Evolutionary conservation across 208 protist species (phyloP), one percentile per base, ranked within the genome.

Genomic region (Trypanosoma scelopori): DNA sequence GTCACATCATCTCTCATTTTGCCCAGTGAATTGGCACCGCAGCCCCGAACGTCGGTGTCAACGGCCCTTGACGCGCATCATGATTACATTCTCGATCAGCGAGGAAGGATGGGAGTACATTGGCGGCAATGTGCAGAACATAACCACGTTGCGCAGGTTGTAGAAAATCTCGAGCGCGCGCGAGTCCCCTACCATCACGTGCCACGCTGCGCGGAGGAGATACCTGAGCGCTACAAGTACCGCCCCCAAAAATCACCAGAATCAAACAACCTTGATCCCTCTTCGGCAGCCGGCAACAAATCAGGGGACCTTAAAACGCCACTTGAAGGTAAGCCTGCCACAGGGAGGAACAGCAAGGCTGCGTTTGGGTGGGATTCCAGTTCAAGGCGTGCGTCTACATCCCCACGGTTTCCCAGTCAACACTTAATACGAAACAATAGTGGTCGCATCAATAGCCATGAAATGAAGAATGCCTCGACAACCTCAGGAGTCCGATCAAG

Each of bases 191-290:
- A 32, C 35, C 43, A 66, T 47, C 43, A 68, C 30, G 69, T 69
- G 25, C 78, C 78, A 13, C 78, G 69, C 22, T 83, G 78, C 55
- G 78, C 78, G 47, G 42, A 72, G 55, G 48, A 71, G 7, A 80
- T 91, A 20, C 84, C 84, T 18, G 78, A 83, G 22, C 80, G 81
- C 16, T 74, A 73, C 58, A 84, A 82, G 71, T 85, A 85, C 71
- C 70, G 76, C 3, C 76, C 79, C 25, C 32, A 13, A 49, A 12
- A 3, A 13, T 6, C 15, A 49, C 15, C 45, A 18, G 45, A 49
- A 49, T 25, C 20, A 25, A 49, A 18, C 12, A 12, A 49, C 4
- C 15, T 30, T 37, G 23, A 35, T 11, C 7, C 15, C 32, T 1
- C 49, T 35, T 35, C 23, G 25, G 25, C 1, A 27, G 49, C 25